Base-by-base conservation (phyloP, 192 early-diverging fungal species). In the Jimgerdemannia flammicorona region DNA sequence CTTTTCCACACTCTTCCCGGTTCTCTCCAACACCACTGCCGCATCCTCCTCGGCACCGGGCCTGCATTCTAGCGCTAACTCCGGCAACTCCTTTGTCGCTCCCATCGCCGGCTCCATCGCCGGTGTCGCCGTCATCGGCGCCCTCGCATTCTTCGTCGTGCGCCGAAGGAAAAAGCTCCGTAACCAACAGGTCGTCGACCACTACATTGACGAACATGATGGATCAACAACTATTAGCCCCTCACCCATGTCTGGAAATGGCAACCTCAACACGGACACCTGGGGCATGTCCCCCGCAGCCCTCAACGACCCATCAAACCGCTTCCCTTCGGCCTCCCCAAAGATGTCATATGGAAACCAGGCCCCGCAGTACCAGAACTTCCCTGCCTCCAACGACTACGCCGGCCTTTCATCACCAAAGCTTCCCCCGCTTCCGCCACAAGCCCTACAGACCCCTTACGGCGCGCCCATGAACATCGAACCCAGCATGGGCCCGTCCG, bases 101-200 rank as follows among this genome's bases (percentile, higher is more conserved):
- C 72, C 72, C 17, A 64, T 73, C 42, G 72, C 65, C 43, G 72
- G 72, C 43, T 67, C 64, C 9, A 65, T 73, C n/a, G 72, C 72
- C 18, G 63, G 72, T 14, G 64, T 73, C 8, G 72, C 72, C 43
- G 44, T 73, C 19, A 43, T 73, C 40, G 72, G 72, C 4, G 72
- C 72, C 3, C 42, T 65, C 18, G 72, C 72, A 17, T 73, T 73
- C 72, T 73, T 73, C 43, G 44, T 73, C 64, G 43, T 73, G 4
- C 63, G 72, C 8, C 65, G 64, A 40, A 49, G 72, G 18, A 54
- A 64, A 8, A 54, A 41, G 39, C 54, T 59, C 49, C 49, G 49
- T 14, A 14, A 59, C 8, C 49, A 59, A 2, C 14, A 6, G 8
- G 0, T 0, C 49, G 8, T 59, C 49, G 49, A 59, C 49, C 6